Conservation (phyloP, 176 grass and related monocot genomes). For the Lolium multiflorum region DNA sequence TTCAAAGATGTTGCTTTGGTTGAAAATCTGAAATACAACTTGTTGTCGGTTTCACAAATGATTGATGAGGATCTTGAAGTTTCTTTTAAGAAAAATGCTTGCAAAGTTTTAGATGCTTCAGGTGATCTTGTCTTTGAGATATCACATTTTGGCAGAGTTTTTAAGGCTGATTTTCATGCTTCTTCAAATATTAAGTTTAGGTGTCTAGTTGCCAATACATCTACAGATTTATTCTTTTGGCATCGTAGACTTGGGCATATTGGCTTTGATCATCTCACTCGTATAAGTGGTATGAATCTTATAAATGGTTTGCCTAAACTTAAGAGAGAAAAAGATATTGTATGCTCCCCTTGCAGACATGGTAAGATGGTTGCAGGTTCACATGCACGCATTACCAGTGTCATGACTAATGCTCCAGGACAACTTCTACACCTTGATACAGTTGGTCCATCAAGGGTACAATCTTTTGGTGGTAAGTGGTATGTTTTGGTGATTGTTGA, state of each 20-base stretch:
- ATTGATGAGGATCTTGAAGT: slow-evolving; percentile 15
- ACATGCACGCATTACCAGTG: not conserved
- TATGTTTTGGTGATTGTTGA: slow-evolving; percentile 2
- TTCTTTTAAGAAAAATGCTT: not conserved
- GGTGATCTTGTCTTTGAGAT: not conserved
- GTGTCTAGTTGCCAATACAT: slow-evolving; percentile 2
- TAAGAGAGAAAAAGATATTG: not conserved
- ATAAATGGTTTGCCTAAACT: not conserved
- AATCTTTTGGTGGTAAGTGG: slow-evolving; percentile 22
- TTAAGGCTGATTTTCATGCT: not conserved
- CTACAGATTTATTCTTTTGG: not conserved
- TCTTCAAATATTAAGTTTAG: not conserved
- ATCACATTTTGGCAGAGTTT: not conserved
- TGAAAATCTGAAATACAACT: slow-evolving; percentile 18
- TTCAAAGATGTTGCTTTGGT: not conserved
- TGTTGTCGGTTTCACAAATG: slow-evolving; percentile 6
- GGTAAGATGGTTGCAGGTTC: not conserved
- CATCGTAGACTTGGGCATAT: not conserved
- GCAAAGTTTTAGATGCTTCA: not conserved
- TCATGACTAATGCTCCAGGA: not conserved
- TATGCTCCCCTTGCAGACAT: not conserved
- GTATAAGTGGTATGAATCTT: not conserved
- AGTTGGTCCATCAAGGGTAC: slow-evolving; percentile 2
- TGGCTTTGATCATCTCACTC: not conserved
- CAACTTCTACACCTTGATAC: not conserved